These are phyloP conservation scores for Hippophae gyantsensis DNA, from an alignment of 306 rosid genomes.

Conservation along the genomic window DNA sequence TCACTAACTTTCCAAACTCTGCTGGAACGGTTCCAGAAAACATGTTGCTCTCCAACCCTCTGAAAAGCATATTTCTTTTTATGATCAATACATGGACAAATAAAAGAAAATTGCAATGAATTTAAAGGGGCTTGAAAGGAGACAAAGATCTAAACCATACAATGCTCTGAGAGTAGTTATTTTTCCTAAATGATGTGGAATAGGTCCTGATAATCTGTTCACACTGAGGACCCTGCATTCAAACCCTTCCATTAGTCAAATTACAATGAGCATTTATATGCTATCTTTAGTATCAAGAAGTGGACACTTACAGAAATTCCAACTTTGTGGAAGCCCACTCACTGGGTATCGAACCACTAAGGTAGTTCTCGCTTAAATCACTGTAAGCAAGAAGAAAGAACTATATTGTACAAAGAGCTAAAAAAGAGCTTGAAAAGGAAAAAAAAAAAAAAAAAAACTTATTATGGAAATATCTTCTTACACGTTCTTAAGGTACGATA, in stretches of 20 bases:
- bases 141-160: constrained; percentile 10
- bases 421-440: neutral
- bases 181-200: constrained; percentile 23
- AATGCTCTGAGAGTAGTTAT: constrained; percentile 18
- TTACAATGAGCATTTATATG: neutral
- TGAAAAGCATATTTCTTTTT: constrained; percentile 1
- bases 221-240: constrained; percentile 15
- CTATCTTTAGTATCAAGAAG: neutral
- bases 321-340: constrained; percentile 24
- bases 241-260: neutral
- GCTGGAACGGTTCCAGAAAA: constrained; percentile 22
- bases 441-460: neutral
- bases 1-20: constrained; percentile 20
- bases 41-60: constrained; percentile 19
- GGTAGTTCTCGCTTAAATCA: constrained; percentile 12
- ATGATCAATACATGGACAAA: neutral
- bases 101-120: neutral
- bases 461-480: constrained; percentile 1
- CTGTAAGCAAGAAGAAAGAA: constrained; percentile 4
- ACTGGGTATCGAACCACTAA: constrained; percentile 17
- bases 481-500: constrained; percentile 16
- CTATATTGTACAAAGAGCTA: neutral
- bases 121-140: neutral
- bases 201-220: constrained; percentile 25
- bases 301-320: constrained; percentile 19